Evolutionary conservation across 2,329 filamentous ascomycete genomes (phyloP), one percentile per base, ranked within the genome.

Genomic region (Lasiodiplodia theobromae): DNA sequence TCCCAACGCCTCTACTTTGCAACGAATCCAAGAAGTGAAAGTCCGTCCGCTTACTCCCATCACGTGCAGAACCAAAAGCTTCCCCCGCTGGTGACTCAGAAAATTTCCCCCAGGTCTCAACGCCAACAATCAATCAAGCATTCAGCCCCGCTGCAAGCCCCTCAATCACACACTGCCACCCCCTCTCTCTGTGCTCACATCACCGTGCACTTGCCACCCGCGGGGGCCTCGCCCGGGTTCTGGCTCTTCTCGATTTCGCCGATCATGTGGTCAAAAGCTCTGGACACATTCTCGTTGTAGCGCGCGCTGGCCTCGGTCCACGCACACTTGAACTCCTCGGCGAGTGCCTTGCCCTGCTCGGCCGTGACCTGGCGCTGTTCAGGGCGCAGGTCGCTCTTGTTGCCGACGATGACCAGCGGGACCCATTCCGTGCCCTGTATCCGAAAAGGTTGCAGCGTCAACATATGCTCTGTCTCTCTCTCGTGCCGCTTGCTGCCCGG

Each of bases 251-350:
- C 96, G 71, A 99, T 94, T 84, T 98, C 92, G 60, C 87, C 92
- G 75, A 99, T 94, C 84, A 99, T 91, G 71, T 96, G 86, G 82
- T 98, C 95, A 77, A 99, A 99, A 2, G 93, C 93, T 80, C 93
- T 94, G 74, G 87, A 86, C 60, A 99, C 96, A 78, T 98, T 97
- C 83, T 94, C 93, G 80, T 97, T 94, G 82, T 96, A 96, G 69
- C 94, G 89, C 34, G 96, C 96, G 77, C 92, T 96, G 68, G 96
- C 94, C 83, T 99, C 96, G 58, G 94, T 97, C 88, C 93, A 97
- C 47, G 91, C 94, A 81, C 95, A 98, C 71, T 93, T 90, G 80
- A 97, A 91, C 81, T 96, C 92, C 75, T 95, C 91, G 8, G 92
- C 90, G 52, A 97, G 84, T 77, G 91, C 91, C 79, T 91, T 92